These are phyloP conservation scores for Nannochloris sp. DNA, from an alignment of 139 green algal species.

Conservation along the genomic window DNA sequence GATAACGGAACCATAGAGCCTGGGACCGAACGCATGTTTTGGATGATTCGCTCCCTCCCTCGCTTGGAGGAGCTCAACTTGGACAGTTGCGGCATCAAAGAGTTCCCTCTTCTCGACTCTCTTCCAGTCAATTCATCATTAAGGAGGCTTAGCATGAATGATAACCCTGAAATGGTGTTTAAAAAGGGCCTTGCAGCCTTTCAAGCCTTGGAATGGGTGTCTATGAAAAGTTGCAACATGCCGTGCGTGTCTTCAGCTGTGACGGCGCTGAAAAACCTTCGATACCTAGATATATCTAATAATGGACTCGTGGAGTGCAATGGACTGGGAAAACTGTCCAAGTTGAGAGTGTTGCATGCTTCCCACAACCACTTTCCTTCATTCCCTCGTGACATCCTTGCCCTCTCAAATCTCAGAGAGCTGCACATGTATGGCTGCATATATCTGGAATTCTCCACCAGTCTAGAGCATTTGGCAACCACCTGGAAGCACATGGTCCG, in stretches of 20 bases:
- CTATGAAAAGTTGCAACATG: constrained; percentile 6
- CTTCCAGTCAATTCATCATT: neutral
- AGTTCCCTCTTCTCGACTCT: neutral
- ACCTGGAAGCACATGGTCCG: too few relatives aligned
- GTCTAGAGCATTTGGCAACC: too few relatives aligned
- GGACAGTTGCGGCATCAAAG: neutral
- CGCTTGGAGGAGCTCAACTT: neutral
- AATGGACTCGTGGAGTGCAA: constrained; percentile 5
- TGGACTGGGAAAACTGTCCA: neutral
- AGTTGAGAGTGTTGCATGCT: neutral
- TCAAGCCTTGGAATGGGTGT: neutral
- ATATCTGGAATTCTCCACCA: neutral
- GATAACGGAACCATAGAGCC: neutral
- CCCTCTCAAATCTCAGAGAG: neutral
- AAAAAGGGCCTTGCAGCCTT: constrained; percentile 1
- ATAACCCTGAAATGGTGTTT: neutral
- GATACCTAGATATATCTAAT: constrained; percentile 4
- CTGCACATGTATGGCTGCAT: neutral
- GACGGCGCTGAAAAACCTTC: neutral
- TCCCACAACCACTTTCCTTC: constrained; percentile 7
- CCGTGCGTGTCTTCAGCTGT: neutral
- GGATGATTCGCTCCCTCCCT: constrained; percentile 3
- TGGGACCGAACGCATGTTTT: constrained; percentile 1
- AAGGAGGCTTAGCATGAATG: constrained; percentile 2
- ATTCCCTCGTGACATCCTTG: neutral